phyloP scores from a whole-genome alignment of 345 rosid species.

The Citrus reticulata region DNA sequence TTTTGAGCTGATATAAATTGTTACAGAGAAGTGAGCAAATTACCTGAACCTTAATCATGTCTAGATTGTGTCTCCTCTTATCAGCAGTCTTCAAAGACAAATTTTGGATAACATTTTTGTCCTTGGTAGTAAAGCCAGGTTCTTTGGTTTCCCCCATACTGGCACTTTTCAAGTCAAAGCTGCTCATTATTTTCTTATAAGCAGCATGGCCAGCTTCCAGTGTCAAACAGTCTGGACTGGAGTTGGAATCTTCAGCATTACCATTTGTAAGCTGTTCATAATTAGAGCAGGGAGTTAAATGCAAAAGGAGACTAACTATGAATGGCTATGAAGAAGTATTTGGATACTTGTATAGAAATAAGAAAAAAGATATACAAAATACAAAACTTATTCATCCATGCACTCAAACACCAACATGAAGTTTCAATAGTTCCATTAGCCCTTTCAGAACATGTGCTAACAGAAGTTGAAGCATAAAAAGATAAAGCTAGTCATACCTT shows the following conservation, averaged over 20 bases:
- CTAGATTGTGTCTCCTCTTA: conserved; percentile 4
- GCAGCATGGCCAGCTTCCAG: conserved; percentile 17
- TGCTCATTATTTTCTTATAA: conserved; percentile 9
- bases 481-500: conserved; percentile 26
- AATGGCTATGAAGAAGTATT: not conserved
- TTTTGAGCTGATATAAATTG: not conserved
- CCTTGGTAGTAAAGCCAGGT: conserved; percentile 1
- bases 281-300: not conserved
- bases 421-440: not conserved
- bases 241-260: not conserved
- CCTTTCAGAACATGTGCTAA: not conserved
- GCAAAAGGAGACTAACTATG: not conserved
- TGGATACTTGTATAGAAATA: not conserved
- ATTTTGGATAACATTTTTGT: conserved; percentile 8
- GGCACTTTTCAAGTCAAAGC: not conserved
- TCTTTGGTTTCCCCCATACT: conserved; percentile 17
- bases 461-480: conserved; percentile 3
- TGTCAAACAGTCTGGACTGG: conserved; percentile 4
- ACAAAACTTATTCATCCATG: not conserved
- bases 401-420: not conserved
- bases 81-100: conserved; percentile 18
- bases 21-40: not conserved
- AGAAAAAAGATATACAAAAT: not conserved
- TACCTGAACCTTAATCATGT: conserved; percentile 20
- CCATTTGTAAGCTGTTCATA: conserved; percentile 25